Percentiles rank a stretch among this genome's conserved stretches.
These are phyloP conservation scores for Marchantia paleacea DNA, from an alignment of 225 moss, liverwort and hornwort genomes.

Conservation along the genomic window DNA sequence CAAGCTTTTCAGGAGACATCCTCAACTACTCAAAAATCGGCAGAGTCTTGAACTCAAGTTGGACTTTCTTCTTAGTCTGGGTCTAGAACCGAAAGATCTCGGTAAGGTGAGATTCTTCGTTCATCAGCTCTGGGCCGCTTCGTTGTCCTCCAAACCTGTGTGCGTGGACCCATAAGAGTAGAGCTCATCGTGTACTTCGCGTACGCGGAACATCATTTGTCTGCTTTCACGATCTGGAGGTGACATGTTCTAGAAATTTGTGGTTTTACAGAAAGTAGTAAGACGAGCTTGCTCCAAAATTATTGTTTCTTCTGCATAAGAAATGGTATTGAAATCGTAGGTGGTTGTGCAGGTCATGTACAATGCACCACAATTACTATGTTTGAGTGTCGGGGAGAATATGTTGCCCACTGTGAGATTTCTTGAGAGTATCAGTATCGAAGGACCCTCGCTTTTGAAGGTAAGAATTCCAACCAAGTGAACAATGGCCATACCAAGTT, in stretches of 20 bases:
- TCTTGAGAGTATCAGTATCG: constrained; percentile 43
- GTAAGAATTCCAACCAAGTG: neutral
- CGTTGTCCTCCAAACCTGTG: no score
- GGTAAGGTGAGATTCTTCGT: constrained; percentile 45
- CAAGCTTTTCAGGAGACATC: constrained; percentile 59
- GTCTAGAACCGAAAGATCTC: constrained; percentile 51
- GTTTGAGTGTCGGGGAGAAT: constrained; percentile 53
- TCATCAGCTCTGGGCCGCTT: neutral
- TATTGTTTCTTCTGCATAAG: neutral
- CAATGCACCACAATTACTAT: constrained; percentile 59
- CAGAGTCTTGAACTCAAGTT: constrained; percentile 44
- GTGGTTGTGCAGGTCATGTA: constrained; percentile 40
- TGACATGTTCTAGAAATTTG: no score
- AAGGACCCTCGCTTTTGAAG: constrained; percentile 49
- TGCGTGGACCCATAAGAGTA: no score
- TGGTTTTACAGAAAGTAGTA: neutral
- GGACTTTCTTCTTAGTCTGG: constrained; percentile 53
- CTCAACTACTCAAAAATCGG: constrained; percentile 49
- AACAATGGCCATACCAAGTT: no score
- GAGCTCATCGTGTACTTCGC: no score
- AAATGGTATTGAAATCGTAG: neutral
- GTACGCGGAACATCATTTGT: no score
- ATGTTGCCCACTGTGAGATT: constrained; percentile 52
- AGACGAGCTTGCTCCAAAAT: neutral
- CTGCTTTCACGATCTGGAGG: no score